These are phyloP conservation scores for Petasospora fabianii DNA, from an alignment of 1,139 yeast genomes.

Conservation along the genomic window DNA sequence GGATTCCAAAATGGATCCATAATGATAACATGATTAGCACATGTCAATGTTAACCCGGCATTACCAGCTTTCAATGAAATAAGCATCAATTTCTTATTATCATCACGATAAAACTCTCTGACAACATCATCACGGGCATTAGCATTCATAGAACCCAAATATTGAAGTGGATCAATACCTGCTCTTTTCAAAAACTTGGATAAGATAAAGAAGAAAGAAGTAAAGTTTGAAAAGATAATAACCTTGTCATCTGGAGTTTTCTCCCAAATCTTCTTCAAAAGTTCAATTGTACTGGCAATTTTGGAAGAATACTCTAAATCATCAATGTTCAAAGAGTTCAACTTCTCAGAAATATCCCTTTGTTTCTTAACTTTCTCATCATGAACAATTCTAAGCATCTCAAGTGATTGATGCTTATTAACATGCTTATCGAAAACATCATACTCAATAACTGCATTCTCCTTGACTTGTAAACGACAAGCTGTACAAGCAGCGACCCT, in stretches of 20 bases:
- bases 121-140: constrained; percentile 61
- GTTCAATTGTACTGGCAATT: constrained; percentile 44
- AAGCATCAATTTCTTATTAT: constrained; percentile 51
- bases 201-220: constrained; percentile 70
- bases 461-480: constrained; percentile 42
- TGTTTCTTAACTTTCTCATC: constrained; percentile 23
- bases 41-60: constrained; percentile 86
- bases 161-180: constrained; percentile 52
- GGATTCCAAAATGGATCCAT: constrained; percentile 98
- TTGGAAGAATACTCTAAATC: constrained; percentile 48
- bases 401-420: constrained; percentile 33
- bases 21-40: constrained; percentile 87
- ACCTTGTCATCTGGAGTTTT: constrained; percentile 55
- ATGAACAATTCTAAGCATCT: constrained; percentile 25
- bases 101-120: constrained; percentile 57
- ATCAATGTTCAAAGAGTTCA: constrained; percentile 24
- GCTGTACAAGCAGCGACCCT: constrained; percentile 50
- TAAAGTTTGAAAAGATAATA: constrained; percentile 82
- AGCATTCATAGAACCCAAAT: constrained; percentile 79
- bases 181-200: constrained; percentile 49
- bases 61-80: constrained; percentile 88
- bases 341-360: constrained; percentile 32
- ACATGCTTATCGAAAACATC: constrained; percentile 48
- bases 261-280: constrained; percentile 41
- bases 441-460: constrained; percentile 45